Evolutionary conservation across 805 yeast genomes (phyloP).

Genomic region (Yarrowia sp.): DNA sequence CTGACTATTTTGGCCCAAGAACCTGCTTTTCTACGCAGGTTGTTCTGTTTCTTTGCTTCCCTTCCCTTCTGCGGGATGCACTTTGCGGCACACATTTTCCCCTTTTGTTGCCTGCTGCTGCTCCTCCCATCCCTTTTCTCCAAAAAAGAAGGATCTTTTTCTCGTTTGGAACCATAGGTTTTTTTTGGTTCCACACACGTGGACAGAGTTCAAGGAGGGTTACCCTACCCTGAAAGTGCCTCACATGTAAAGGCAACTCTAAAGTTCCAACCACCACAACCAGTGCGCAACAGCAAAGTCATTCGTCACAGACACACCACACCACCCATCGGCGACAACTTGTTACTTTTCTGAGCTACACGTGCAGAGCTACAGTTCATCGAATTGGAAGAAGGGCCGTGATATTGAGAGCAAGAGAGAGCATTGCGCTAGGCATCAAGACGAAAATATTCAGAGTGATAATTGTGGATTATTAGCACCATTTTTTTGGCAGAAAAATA

Average conservation of each 20-base stretch:
- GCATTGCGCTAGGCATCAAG: conserved; percentile 35
- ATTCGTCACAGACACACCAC: conserved; percentile 37
- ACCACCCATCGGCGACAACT: conserved; percentile 24
- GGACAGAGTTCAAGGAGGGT: conserved; percentile 34
- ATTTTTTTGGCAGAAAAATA: conserved; percentile 22
- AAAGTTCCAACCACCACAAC: conserved; percentile 37
- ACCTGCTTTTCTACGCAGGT: no score
- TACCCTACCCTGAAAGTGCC: conserved; percentile 39
- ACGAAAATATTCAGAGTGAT: conserved; percentile 24
- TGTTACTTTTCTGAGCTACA: conserved; percentile 34
- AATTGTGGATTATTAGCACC: conserved; percentile 26
- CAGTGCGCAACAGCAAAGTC: conserved; percentile 37
- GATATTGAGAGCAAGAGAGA: conserved; percentile 39
- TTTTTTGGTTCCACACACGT: conserved; percentile 27
- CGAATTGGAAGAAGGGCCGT: conserved; percentile 39
- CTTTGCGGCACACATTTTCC: no score
- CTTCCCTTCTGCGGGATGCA: background rate
- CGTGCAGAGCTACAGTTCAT: conserved; percentile 35
- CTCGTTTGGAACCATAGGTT: background rate
- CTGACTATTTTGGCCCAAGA: no score
- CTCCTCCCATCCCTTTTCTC: no score
- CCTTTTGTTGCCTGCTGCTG: no score
- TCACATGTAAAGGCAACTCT: conserved; percentile 30
- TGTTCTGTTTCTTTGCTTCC: background rate
- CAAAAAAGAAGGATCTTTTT: no score